Percentiles rank a stretch among this genome's conserved stretches.
Conservation (phyloP, 495 filamentous ascomycete species). For the Penicillium lagena region DNA sequence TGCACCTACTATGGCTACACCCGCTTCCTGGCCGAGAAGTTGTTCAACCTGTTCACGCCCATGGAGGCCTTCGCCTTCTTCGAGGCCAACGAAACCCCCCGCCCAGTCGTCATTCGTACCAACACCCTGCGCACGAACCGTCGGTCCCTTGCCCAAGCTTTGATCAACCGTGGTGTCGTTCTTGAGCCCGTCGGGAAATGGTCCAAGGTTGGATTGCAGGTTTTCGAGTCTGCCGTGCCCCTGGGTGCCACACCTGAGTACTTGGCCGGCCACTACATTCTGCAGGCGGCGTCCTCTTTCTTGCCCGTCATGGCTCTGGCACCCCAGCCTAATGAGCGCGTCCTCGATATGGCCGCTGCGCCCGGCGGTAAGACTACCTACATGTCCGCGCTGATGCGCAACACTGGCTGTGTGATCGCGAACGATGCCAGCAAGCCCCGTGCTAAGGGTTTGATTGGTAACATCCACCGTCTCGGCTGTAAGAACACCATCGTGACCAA, state of each 20-base stretch:
- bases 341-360: constrained; percentile 94
- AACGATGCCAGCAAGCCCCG: constrained; percentile 92
- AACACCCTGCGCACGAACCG: constrained; percentile 93
- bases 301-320: constrained; percentile 95
- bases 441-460: constrained; percentile 95
- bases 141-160: constrained; percentile 81
- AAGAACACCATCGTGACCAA: constrained; percentile 94
- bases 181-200: constrained; percentile 97
- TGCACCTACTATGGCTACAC: constrained; percentile 92
- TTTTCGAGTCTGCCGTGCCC: constrained; percentile 90
- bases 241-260: constrained; percentile 98
- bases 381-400: constrained; percentile 95
- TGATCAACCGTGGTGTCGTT: constrained; percentile 96
- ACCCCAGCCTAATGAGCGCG: constrained; percentile 85
- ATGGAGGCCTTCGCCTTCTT: constrained; percentile 97
- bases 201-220: constrained; percentile 94
- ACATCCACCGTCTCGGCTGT: constrained; percentile 90
- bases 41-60: constrained; percentile 84
- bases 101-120: constrained; percentile 83
- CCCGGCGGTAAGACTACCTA: constrained; percentile 97
- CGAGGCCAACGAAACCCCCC: constrained; percentile 91
- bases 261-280: constrained; percentile 92
- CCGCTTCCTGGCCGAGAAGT: constrained; percentile 75
- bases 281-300: constrained; percentile 95
- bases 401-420: constrained; percentile 92